phyloP scores from a whole-genome alignment of 1,284 basidiomycete genomes.

The Apiotrichum siamense region DNA sequence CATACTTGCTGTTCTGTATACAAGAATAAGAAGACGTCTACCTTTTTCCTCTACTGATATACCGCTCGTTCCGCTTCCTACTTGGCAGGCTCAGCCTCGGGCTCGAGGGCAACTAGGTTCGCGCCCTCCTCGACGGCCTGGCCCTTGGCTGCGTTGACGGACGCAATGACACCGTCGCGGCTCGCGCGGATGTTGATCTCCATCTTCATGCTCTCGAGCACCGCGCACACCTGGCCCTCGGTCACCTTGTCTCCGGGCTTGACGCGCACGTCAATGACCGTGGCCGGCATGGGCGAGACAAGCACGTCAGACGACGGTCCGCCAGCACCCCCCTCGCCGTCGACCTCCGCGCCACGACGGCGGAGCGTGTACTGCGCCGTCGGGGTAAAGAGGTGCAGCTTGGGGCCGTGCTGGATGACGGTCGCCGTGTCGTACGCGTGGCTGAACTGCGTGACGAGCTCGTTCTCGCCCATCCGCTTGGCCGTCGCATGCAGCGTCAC shows the following conservation, averaged over 20 bases:
- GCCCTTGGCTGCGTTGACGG: constrained; percentile 68
- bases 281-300: constrained; percentile 73
- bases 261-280: constrained; percentile 79
- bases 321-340: constrained; percentile 14
- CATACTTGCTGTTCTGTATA: too few relatives aligned
- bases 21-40: not conserved
- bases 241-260: constrained; percentile 68
- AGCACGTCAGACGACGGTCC: constrained; percentile 21
- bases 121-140: constrained; percentile 83
- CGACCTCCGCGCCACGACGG: constrained; percentile 17
- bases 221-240: constrained; percentile 70
- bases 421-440: constrained; percentile 19
- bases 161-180: constrained; percentile 60
- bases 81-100: constrained; percentile 7
- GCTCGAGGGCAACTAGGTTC: constrained; percentile 58
- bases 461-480: constrained; percentile 20
- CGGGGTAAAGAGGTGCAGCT: constrained; percentile 37
- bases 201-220: constrained; percentile 94
- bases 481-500: constrained; percentile 7
- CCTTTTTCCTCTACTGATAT: not conserved
- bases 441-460: constrained; percentile 27
- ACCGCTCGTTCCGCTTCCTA: not conserved
- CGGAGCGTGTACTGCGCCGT: constrained; percentile 26
- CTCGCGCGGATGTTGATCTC: constrained; percentile 76
- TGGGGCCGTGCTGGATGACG: constrained; percentile 32